Evolutionary conservation across 2,329 filamentous ascomycete species (phyloP).

Genomic region (Whalleya microplaca): DNA sequence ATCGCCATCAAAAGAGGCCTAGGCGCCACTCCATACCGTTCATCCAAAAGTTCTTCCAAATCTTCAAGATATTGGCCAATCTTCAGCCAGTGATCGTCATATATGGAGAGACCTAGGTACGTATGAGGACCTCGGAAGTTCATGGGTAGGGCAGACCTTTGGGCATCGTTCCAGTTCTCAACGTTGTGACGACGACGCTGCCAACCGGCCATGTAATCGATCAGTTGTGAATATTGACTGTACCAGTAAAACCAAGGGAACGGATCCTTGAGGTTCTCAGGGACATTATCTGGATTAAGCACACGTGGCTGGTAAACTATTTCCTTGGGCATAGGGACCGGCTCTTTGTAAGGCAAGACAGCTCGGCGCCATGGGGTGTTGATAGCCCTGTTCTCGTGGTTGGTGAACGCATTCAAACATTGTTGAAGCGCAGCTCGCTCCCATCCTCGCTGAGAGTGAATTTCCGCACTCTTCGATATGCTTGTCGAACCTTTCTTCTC

Average conservation of each 20-base stretch:
- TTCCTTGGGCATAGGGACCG: constrained; percentile 29
- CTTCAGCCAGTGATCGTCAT: constrained; percentile 36
- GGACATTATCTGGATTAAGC: constrained; percentile 12
- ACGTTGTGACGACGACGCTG: constrained; percentile 29
- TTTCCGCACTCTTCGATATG: constrained; percentile 5
- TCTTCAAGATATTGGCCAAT: constrained; percentile 36
- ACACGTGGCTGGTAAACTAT: constrained; percentile 27
- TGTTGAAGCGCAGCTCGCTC: constrained; percentile 51
- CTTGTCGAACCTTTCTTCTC: not conserved
- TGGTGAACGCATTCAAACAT: constrained; percentile 43
- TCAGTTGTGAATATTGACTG: constrained; percentile 28
- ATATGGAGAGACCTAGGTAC: constrained; percentile 31
- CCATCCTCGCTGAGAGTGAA: constrained; percentile 41
- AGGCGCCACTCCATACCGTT: constrained; percentile 27
- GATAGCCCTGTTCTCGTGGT: constrained; percentile 41
- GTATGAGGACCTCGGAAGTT: constrained; percentile 38
- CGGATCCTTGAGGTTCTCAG: constrained; percentile 32
- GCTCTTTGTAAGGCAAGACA: constrained; percentile 39
- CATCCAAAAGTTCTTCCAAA: constrained; percentile 17
- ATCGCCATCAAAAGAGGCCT: constrained; percentile 32
- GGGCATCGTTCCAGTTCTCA: constrained; percentile 24
- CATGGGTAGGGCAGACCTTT: constrained; percentile 29
- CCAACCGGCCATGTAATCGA: constrained; percentile 27
- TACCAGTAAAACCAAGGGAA: constrained; percentile 38
- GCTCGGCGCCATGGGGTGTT: constrained; percentile 43